Base-by-base conservation (phyloP, 1,139 yeast species). In the Suhomyces kunorum region DNA sequence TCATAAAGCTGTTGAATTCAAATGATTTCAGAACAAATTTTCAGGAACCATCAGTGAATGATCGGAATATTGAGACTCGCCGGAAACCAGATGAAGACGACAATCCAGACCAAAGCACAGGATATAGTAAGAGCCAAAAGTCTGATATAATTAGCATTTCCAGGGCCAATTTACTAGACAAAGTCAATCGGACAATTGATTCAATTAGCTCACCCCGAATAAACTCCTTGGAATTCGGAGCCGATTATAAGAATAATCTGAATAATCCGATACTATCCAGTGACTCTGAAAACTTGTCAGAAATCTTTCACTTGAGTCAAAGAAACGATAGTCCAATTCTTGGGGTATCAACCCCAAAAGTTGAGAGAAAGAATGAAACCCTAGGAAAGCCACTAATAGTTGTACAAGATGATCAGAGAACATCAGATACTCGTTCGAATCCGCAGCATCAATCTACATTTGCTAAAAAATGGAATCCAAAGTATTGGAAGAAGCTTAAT, bases 131-230 rank as follows among this genome's bases (percentile, higher is more conserved):
- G 23, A 20, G 23, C 8, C 3, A 3, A 20, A 8, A 4, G 24
- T 5, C 8, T 9, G 11, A 8, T 20, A 9, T 12, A 8, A 16
- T 15, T 28, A 15, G 25, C 14, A 31, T 47, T 4, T 50, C 53
- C 8, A 35, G 55, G 16, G 51, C 50, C 4, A 43, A 38, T 24
- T 38, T 51, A 13, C 38, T 51, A n/a, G 54, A 51, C 22, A 36
- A 43, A 22, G 53, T 51, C 6, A 51, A 51, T 36, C 50, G 43
- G 34, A 51, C 55, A 4, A 39, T 51, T 15, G 53, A 51, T 18
- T 48, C 55, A 1, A 47, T 49, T 9, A 42, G 39, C 13, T 40
- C 38, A 16, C 45, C 36, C 16, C 45, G 38, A 8, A 30, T 11
- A 8, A 20, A 15, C 12, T 6, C 15, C n/a, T 4, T 14, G 2